Evolutionary conservation across 345 rosid genomes (phyloP).

Genomic region (Gossypium arboreum): DNA sequence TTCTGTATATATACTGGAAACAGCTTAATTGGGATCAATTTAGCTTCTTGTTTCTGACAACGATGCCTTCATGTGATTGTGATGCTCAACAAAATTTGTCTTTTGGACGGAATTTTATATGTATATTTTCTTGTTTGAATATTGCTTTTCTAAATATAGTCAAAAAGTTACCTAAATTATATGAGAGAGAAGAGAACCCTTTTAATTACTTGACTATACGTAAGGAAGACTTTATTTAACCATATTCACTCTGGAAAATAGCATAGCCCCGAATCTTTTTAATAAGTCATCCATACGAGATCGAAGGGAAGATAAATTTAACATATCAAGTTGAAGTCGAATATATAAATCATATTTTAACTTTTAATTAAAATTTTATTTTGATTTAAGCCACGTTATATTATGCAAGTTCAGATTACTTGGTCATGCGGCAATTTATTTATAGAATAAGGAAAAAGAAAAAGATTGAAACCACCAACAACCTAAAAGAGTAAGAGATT

Average conservation of each 20-base stretch:
- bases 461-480: too few species aligned
- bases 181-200: conserved; percentile 2
- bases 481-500: too few species aligned
- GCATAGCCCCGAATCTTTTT: neutral
- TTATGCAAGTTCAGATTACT: too few species aligned
- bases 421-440: too few species aligned
- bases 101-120: conserved; percentile 7
- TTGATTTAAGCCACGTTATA: too few species aligned
- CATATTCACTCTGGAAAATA: conserved; percentile 11
- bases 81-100: conserved; percentile 13
- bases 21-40: neutral
- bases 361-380: too few species aligned
- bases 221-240: neutral
- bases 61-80: conserved; percentile 12
- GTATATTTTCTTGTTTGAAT: neutral
- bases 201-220: conserved; percentile 9
- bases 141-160: conserved; percentile 11
- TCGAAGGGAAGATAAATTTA: too few species aligned
- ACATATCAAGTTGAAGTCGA: too few species aligned
- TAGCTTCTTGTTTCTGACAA: neutral
- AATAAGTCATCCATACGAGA: too few species aligned
- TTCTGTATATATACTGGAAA: neutral
- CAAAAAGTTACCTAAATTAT: conserved; percentile 10
- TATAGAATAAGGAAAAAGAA: too few species aligned
- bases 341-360: too few species aligned